phyloP scores from a whole-genome alignment of 2,329 filamentous ascomycete genomes.

The Thermomyces lanuginosus region DNA sequence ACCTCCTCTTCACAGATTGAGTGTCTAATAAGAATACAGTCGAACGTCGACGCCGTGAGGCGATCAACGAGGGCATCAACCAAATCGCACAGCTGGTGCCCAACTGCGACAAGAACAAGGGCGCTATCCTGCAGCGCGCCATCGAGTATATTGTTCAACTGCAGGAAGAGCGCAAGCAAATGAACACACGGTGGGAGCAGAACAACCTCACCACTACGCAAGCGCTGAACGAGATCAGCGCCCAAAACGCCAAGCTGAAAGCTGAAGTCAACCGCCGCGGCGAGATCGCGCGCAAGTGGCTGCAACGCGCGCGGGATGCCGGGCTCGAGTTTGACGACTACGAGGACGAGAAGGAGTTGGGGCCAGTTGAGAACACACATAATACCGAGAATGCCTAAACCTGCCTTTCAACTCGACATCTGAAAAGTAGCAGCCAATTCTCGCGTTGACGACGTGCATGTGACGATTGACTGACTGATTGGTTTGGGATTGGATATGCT shows the following conservation, averaged over 20 bases:
- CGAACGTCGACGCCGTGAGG: constrained; percentile 87
- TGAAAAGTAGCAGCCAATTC: background rate
- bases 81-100: constrained; percentile 96
- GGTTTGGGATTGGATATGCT: background rate
- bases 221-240: constrained; percentile 66
- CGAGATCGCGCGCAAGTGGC: constrained; percentile 42
- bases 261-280: constrained; percentile 74
- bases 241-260: constrained; percentile 89
- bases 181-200: constrained; percentile 26
- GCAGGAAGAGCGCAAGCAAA: constrained; percentile 29
- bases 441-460: background rate
- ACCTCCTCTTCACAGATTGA: constrained; percentile 7
- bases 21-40: constrained; percentile 39
- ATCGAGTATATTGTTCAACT: constrained; percentile 90
- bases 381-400: constrained; percentile 10
- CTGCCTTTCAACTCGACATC: background rate
- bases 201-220: constrained; percentile 30
- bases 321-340: constrained; percentile 35
- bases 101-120: constrained; percentile 97
- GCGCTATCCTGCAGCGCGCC: constrained; percentile 81
- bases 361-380: constrained; percentile 21
- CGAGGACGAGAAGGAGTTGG: constrained; percentile 27
- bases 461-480: constrained; percentile 1
- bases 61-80: constrained; percentile 97
- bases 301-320: constrained; percentile 30